Evolutionary conservation across 2,329 filamentous ascomycete species (phyloP), one percentile per base, ranked within the genome.

Genomic region (Calonectria pseudoreteaudii): DNA sequence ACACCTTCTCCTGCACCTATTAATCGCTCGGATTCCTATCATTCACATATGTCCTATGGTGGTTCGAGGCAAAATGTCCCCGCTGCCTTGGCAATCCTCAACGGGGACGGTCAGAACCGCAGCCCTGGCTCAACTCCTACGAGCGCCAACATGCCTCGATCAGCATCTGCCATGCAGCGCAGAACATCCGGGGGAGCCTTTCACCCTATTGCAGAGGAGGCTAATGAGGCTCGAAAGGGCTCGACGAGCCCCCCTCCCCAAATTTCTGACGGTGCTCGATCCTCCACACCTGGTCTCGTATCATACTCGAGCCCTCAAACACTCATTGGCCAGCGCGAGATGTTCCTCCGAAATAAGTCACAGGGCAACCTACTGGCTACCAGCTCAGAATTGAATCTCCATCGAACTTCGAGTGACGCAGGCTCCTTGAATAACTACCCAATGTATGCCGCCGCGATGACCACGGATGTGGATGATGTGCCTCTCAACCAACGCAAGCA

Each of bases 401-500:
- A 81, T 28, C 76, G 81, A 41, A 71, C 83, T 2, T 80, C 80
- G 0, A 88, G 86, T 72, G 88, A 90, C 58, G 82, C 86, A 4
- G 85, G 84, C 3, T 86, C 86, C 7, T 66, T 88, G 13, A 76
- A 84, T 75, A 84, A 86, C 74, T 83, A 86, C 70, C 74, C 82
- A 18, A 79, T 81, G 70, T 81, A 83, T 66, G 73, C 79, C 49
- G 75, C 81, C 26, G 76, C 78, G 70, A 73, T 81, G 11, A 82
- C 81, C 26, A 80, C 86, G 23, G 90, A 91, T 76, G 86, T 88
- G 1, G 94, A 96, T 74, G 91, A 95, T 70, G 87, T 96, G 77
- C 93, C 94, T 0, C 87, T 97, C 23, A 93, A 91, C 52, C 91
- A 94, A 78, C 92, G 94, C 53, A 90, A 89, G 70, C 85, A 90